Base-by-base conservation (phyloP, 805 yeast species). In the Kodamaea neixiangensis region DNA sequence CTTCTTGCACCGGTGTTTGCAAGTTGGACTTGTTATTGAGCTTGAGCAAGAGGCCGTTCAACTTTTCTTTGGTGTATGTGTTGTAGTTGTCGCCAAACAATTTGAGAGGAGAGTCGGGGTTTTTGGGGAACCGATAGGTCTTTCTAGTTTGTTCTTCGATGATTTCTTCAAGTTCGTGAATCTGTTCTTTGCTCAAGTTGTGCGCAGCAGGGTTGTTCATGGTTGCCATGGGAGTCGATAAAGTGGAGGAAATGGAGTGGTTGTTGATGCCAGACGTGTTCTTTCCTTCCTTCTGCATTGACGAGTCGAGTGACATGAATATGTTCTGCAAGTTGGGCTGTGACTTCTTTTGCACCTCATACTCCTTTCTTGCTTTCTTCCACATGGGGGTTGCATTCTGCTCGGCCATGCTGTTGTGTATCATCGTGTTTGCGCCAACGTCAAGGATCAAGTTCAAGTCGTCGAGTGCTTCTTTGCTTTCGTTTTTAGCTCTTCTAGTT, bases 61-160 rank as follows among this genome's bases (percentile, higher is more conserved):
- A 58, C 46, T 59, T 64, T 39, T 59, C 72, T 47, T 71, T 70
- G 9, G 79, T 74, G 49, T 63, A 74, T 0, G 79, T 74, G 54
- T 74, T 71, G 53, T 74, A 74, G 31, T 71, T 64, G 44, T 62
- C 65, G 6, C 68, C 66, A 51, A 70, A 74, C 13, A 74, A 58
- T 52, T 74, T 74, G 42, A 74, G 62, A 1, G 79, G 79, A n/a
- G 76, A 71, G 13, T 66, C 75, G 1, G 70, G 69, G 18, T 63
- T 61, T n/a, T 58, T 50, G 2, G 57, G 54, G 40, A 52, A 56
- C 29, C 61, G 59, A 11, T 61, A 49, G 7, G 45, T 41, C 20
- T 59, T 62, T 33, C 57, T 59, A n/a, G 58, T 61, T 40, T 58
- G 55, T 9, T 56, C 54, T 29, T 59, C 67, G 9, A 62, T 49